Evolutionary conservation across 768 basidiomycete species (phyloP), one percentile per base, ranked within the genome.

Genomic region (Pleurotus citrinopileatus): DNA sequence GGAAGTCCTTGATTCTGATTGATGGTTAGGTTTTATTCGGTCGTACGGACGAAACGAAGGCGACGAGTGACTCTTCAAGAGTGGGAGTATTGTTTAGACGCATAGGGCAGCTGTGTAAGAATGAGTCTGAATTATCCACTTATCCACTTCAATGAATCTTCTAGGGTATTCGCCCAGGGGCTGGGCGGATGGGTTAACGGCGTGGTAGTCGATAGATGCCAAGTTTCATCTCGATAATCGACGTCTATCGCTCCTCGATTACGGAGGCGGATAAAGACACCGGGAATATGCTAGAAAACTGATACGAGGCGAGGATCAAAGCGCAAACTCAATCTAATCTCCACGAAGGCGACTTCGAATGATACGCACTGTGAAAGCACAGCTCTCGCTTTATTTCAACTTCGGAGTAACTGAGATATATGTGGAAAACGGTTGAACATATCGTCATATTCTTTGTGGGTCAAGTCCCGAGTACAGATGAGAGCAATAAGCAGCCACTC

Each of bases 391-490:
- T n/a, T n/a, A n/a, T n/a, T n/a, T n/a, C n/a, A n/a, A n/a, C n/a
- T n/a, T 36, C 48, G 48, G 48, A 51, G 19, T 36, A 51, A 50
- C 19, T 9, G 48, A 34, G 32, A 51, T 51, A 40, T 40, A n/a
- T 7, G 48, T 19, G 29, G 19, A 12, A 23, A 37, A 19, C 15
- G 17, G 45, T 20, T 29, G 45, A n/a, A n/a, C 28, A 17, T 25
- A 51, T 51, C 48, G 22, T 51, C 48, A 51, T 51, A 19, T 4
- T 28, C 20, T 26, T 51, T 51, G 48, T 51, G 48, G 48, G 48
- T 51, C 34, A 28, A 47, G 45, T 47, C 45, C 32, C 48, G 34
- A 37, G 48, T 37, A 51, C 29, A 48, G 23, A 37, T 13, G 38
- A 19, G 1, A 40, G 38, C 7, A 7, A 34, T 34, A 10, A n/a